phyloP scores from a whole-genome alignment of 257 asterid genomes.

The Cinchona pubescens region DNA sequence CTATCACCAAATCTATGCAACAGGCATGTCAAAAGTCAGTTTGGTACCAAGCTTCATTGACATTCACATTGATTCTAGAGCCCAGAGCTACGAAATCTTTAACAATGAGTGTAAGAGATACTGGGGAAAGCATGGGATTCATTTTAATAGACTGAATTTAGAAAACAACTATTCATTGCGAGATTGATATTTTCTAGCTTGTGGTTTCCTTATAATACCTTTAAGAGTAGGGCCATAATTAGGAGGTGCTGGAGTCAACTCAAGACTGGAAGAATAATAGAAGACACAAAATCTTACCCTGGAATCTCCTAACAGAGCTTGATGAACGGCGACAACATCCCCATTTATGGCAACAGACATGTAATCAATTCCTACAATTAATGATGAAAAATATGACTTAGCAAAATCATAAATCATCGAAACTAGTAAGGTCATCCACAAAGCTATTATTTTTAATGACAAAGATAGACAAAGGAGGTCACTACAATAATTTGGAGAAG shows the following conservation, averaged over 20 bases:
- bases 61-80: background rate
- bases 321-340: constrained; percentile 20
- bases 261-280: background rate
- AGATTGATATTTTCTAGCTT: background rate
- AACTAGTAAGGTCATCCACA: background rate
- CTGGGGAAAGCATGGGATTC: background rate
- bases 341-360: constrained; percentile 19
- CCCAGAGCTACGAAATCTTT: background rate
- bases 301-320: background rate
- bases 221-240: background rate
- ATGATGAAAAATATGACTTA: background rate
- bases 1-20: background rate
- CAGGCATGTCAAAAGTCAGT: background rate
- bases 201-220: background rate
- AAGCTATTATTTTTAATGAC: background rate
- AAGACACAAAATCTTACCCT: constrained; percentile 18
- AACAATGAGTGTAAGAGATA: background rate
- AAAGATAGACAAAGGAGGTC: background rate
- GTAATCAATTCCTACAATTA: constrained; percentile 29
- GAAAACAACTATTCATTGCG: background rate
- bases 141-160: background rate
- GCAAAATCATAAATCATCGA: background rate
- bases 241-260: background rate
- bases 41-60: background rate
- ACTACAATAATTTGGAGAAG: background rate